These are phyloP conservation scores for Cyclotella atomus DNA, from an alignment of 108 stramenopile species.

Conservation along the genomic window DNA sequence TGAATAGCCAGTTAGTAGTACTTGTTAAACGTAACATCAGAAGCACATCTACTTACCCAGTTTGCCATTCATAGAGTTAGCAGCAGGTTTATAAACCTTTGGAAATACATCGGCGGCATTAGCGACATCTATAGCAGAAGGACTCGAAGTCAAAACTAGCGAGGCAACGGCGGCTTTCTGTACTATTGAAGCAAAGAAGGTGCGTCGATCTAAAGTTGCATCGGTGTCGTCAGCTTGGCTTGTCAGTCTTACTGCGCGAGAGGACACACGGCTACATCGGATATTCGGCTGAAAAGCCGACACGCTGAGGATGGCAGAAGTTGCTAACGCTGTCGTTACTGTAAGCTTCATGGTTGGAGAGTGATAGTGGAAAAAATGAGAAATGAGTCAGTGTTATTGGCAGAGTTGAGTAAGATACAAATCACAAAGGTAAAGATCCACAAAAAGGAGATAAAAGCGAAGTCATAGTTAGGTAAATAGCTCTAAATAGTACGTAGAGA, in stretches of 20 bases:
- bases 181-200: conserved; percentile 34
- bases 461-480: too few species aligned
- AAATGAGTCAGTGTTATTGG: neutral
- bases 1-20: too few species aligned
- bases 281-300: neutral
- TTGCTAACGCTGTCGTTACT: neutral
- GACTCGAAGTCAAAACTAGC: neutral
- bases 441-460: too few species aligned
- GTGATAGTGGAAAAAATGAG: neutral
- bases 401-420: neutral
- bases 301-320: neutral
- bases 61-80: conserved; percentile 54
- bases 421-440: too few species aligned
- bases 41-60: conserved; percentile 17
- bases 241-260: neutral
- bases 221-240: neutral
- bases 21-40: too few species aligned
- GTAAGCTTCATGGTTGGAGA: neutral
- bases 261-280: neutral
- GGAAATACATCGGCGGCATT: conserved; percentile 20
- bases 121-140: conserved; percentile 2
- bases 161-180: conserved; percentile 24
- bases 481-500: too few species aligned
- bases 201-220: conserved; percentile 21
- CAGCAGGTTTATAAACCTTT: conserved; percentile 41